Percentiles rank a stretch among this genome's conserved stretches.
Conservation (phyloP, 495 filamentous ascomycete species). For the Lentithecium fluviatile region DNA sequence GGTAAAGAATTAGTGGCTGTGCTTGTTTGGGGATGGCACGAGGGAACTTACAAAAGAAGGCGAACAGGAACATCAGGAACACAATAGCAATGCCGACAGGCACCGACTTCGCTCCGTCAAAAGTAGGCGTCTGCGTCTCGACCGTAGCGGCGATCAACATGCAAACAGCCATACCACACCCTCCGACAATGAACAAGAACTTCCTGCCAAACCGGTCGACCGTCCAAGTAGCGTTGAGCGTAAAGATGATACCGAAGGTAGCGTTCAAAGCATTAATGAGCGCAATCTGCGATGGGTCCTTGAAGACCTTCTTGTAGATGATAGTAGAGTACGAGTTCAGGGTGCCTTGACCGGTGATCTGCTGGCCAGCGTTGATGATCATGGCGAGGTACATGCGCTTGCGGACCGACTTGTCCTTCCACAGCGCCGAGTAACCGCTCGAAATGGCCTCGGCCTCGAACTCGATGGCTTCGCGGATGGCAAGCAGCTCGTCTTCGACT, state of each 20-base stretch:
- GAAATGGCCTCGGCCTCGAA: constrained; percentile 64
- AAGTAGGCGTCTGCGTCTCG: constrained; percentile 50
- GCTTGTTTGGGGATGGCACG: background rate
- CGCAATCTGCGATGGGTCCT: constrained; percentile 38
- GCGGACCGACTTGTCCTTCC: constrained; percentile 61
- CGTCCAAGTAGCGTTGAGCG: constrained; percentile 38
- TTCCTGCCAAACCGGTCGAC: constrained; percentile 58
- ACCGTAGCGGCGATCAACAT: constrained; percentile 40
- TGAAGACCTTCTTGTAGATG: constrained; percentile 65
- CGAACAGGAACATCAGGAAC: constrained; percentile 62
- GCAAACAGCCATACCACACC: constrained; percentile 58
- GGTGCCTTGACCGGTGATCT: constrained; percentile 61
- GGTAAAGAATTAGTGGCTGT: background rate
- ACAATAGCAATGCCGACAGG: constrained; percentile 64
- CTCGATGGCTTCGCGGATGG: constrained; percentile 59
- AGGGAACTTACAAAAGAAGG: constrained; percentile 57
- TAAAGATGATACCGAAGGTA: constrained; percentile 45
- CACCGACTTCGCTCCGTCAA: constrained; percentile 51
- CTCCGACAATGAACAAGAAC: constrained; percentile 56
- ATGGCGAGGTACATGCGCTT: constrained; percentile 56
- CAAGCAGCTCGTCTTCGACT: constrained; percentile 57
- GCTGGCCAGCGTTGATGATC: constrained; percentile 61
- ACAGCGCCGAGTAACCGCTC: constrained; percentile 55
- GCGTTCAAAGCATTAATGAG: constrained; percentile 42
- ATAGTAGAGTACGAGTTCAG: constrained; percentile 64